A percentile compares a stretch with the other conserved stretches of the same genome.
phyloP scores from a whole-genome alignment of 116 monocot species.

The Papilionanthe hybrid region DNA sequence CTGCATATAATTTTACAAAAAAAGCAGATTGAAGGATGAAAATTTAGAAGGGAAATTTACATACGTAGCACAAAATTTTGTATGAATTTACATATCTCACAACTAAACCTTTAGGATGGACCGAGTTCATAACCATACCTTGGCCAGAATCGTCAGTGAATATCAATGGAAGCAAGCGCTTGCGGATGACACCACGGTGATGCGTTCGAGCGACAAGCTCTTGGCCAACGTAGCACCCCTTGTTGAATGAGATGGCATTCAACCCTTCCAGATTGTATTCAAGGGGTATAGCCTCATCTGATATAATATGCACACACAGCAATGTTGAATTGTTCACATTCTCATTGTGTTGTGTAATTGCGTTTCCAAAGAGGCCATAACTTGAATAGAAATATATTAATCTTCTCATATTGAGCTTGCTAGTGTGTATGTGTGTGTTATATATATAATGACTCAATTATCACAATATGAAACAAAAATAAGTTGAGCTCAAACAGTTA shows the following conservation, averaged over 20 bases:
- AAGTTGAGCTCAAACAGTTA: too few species aligned
- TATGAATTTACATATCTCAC: too few species aligned
- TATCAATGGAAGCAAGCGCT: constrained; percentile 78
- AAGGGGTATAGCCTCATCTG: constrained; percentile 89
- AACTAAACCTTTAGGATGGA: neutral
- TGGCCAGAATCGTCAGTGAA: constrained; percentile 39
- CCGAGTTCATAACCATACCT: constrained; percentile 29
- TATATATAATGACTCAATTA: too few species aligned
- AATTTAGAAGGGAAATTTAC: too few species aligned
- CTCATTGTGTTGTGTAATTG: too few species aligned
- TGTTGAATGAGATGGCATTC: constrained; percentile 91
- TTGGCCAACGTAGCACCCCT: constrained; percentile 96
- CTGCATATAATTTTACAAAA: constrained; percentile 23
- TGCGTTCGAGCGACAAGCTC: constrained; percentile 92
- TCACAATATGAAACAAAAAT: too few species aligned
- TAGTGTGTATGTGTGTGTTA: too few species aligned
- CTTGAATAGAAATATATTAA: too few species aligned
- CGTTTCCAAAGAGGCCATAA: too few species aligned
- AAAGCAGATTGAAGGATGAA: neutral
- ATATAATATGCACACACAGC: neutral
- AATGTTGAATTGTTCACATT: too few species aligned
- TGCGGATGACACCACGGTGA: constrained; percentile 90
- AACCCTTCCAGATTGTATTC: constrained; percentile 85
- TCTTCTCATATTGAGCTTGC: too few species aligned
- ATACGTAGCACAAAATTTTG: neutral